These are phyloP conservation scores for Trametes polyzona DNA, from an alignment of 1,284 basidiomycete genomes.

Conservation along the genomic window DNA sequence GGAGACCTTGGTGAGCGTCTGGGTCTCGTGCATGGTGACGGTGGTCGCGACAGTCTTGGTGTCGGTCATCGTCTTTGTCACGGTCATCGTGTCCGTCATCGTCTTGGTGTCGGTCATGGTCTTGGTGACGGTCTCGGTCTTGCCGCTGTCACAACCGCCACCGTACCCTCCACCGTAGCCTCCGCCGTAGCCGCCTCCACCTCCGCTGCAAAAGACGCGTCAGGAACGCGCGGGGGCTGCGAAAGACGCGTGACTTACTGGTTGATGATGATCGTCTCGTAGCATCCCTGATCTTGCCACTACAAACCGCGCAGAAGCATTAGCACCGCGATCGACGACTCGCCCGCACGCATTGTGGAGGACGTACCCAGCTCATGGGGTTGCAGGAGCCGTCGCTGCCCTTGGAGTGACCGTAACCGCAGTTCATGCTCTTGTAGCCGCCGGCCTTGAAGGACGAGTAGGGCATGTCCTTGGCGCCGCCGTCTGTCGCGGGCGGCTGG, in stretches of 20 bases:
- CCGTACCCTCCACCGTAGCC: constrained; percentile 17
- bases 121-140: constrained; percentile 38
- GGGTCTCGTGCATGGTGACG: constrained; percentile 40
- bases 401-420: constrained; percentile 70
- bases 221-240: not conserved
- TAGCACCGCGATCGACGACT: not conserved
- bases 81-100: constrained; percentile 37
- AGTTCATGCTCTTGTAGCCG: constrained; percentile 65
- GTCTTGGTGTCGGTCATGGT: constrained; percentile 44
- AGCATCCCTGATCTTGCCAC: constrained; percentile 56
- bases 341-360: not conserved
- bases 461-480: constrained; percentile 52
- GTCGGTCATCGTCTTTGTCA: constrained; percentile 30
- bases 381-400: constrained; percentile 56
- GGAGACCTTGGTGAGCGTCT: constrained; percentile 29
- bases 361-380: constrained; percentile 58
- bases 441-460: constrained; percentile 61
- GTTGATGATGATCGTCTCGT: constrained; percentile 67
- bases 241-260: constrained; percentile 37
- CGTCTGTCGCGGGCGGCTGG: constrained; percentile 44
- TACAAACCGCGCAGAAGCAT: constrained; percentile 4
- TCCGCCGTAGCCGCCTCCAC: constrained; percentile 9
- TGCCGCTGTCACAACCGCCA: constrained; percentile 29
- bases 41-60: constrained; percentile 35
- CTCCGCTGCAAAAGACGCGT: constrained; percentile 9